phyloP scores from a whole-genome alignment of 257 asterid genomes.

The Solanum dulcamara region DNA sequence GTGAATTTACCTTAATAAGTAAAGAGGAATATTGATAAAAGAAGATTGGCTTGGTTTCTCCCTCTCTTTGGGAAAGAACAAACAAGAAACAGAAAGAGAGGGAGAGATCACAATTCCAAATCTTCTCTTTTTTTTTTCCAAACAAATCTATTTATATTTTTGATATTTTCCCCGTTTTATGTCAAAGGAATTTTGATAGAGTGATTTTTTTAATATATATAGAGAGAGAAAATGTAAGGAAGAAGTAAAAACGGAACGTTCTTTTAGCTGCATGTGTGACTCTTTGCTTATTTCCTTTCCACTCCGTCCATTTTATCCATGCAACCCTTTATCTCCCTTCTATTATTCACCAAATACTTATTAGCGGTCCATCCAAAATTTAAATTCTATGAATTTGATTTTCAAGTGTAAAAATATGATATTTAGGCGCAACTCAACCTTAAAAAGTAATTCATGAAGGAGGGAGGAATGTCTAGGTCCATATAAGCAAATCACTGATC shows the following conservation, averaged over 20 bases:
- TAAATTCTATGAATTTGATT: not conserved
- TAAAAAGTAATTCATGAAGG: not conserved
- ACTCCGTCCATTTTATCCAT: not conserved
- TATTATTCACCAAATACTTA: not conserved
- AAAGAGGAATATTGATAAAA: not conserved
- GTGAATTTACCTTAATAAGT: not conserved
- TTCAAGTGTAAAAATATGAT: not conserved
- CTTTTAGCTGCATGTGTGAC: slow-evolving; percentile 2
- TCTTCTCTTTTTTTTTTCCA: not conserved
- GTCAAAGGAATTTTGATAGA: not conserved
- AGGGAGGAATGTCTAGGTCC: not conserved
- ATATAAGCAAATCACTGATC: not conserved
- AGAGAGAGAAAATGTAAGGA: not conserved
- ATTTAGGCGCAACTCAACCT: not conserved
- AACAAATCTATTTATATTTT: not conserved
- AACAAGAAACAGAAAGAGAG: not conserved
- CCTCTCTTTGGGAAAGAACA: not conserved
- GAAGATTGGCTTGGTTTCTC: not conserved
- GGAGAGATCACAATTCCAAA: not conserved
- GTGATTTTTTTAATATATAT: not conserved
- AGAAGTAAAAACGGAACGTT: not conserved
- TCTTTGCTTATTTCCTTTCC: not conserved
- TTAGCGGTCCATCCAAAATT: not conserved
- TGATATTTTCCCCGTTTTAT: not conserved
- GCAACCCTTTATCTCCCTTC: not conserved